Evolutionary conservation across 768 basidiomycete genomes (phyloP), one percentile per base, ranked within the genome.

Genomic region (Russula ochroleuca): DNA sequence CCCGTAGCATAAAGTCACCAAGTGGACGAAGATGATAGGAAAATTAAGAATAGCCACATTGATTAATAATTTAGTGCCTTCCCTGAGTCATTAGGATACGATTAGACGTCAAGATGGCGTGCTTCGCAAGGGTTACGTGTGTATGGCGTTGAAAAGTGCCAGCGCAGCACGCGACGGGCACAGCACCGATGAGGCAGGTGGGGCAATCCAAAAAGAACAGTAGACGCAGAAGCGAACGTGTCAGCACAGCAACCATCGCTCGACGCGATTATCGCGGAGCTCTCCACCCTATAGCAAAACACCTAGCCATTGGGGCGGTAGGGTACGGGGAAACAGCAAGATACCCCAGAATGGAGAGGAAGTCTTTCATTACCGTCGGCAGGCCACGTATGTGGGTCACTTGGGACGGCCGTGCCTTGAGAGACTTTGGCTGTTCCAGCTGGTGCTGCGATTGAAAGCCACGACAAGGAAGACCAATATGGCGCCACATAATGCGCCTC

Each of bases 281-380:
- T 15, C n/a, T 23, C 21, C 21, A 35, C 13, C 63, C 63, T 64
- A 61, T 61, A 45, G 63, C 59, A 40, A 64, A 61, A 64, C 56
- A 47, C 49, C 31, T 35, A 48, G 37, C 54, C 14, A 49, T 43
- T 15, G 31, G 5, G 31, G 19, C 17, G 21, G 35, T 23, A 21
- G 23, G 45, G 28, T 21, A 48, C 31, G n/a, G 57, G 52, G 19
- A n/a, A 13, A 33, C 31, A 14, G 52, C 52, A 52, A 60, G 35
- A 43, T 55, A 38, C 50, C 65, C 63, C 53, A 66, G 63, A 65
- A 59, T 47, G 43, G 62, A 48, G 47, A 58, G 21, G 35, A 21
- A 5, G 15, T 1, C 31, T 10, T 61, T 40, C 28, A 35, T 64
- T 60, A 49, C 53, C 53, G 53, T 55, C 33, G 14, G 31, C 40